Evolutionary conservation across 306 rosid genomes (phyloP), one percentile per base, ranked within the genome.

Genomic region (Glycine soja): DNA sequence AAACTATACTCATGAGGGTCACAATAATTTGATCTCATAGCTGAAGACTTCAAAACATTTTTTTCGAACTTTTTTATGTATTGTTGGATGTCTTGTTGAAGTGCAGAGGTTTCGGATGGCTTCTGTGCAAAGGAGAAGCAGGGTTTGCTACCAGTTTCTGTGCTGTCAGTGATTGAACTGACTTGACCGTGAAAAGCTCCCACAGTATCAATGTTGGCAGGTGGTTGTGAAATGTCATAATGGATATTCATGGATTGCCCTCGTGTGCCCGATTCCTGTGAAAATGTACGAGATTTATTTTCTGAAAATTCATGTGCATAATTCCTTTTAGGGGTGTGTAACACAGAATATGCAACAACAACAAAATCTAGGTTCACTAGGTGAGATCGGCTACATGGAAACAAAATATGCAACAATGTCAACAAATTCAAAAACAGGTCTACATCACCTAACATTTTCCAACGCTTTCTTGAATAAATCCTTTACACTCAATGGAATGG

Each of bases 41-140:
- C 68, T 32, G 79, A 59, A 8, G 71, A 67, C 74, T 85, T 85
- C 3, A 43, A 9, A 69, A 56, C 88, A 32, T 81, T 85, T 85
- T 88, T 89, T 82, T 82, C 90, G 1, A 88, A 84, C 51, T 76
- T 83, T 76, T 78, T 88, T 38, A 93, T 88, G 80, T 88, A 95
- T 74, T 93, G 92, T 71, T 81, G 90, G 50, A 95, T 86, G 71
- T 86, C 95, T 14, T 73, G 83, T 48, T 87, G 84, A 63, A 82
- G 66, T 53, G 81, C 87, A 34, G 74, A 58, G 40, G 77, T 59
- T 88, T 88, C 93, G 4, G 73, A 65, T 61, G 92, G 85, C 74
- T 87, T 93, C 10, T 73, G 88, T 7, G 88, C 70, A 87, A 95
- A 86, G 42, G 99, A 90, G 76, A 93, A 91, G 52, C 82, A 81